Evolutionary conservation across 139 green algal genomes (phyloP).

Genomic region (Desmodesmus armatus): DNA sequence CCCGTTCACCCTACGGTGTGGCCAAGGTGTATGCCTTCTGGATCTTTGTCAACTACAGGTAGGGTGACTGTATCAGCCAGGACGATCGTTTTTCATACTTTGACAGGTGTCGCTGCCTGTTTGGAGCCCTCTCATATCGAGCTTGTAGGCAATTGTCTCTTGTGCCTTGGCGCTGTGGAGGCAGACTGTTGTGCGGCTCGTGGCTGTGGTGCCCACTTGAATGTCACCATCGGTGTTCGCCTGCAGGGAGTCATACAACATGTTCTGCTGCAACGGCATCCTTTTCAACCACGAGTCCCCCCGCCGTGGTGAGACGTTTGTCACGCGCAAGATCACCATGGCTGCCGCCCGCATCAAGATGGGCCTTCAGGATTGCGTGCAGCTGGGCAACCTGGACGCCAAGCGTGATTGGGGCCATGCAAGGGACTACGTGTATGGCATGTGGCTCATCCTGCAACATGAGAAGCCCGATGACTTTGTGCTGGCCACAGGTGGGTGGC

Average conservation of each 20-base stretch:
- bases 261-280: conserved; percentile 85
- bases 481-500: conserved; percentile 67
- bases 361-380: conserved; percentile 62
- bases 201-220: too few relatives aligned
- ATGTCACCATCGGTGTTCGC: too few relatives aligned
- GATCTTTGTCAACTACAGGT: conserved; percentile 81
- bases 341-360: conserved; percentile 70
- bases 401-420: conserved; percentile 87
- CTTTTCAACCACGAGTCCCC: conserved; percentile 91
- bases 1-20: conserved; percentile 82
- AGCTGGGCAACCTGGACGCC: conserved; percentile 85
- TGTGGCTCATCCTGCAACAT: conserved; percentile 88
- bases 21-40: conserved; percentile 83
- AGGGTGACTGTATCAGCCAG: not conserved
- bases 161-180: too few relatives aligned
- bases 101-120: too few relatives aligned
- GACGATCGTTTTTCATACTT: too few relatives aligned
- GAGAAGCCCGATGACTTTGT: conserved; percentile 80
- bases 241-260: conserved; percentile 77
- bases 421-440: conserved; percentile 80
- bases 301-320: conserved; percentile 82
- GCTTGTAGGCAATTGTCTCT: too few relatives aligned
- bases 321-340: conserved; percentile 84
- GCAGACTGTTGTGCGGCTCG: too few relatives aligned
- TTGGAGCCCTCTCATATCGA: too few relatives aligned